Conservation (phyloP, 2,329 filamentous ascomycete genomes). For the Fusarium pseudoanthophilum region DNA sequence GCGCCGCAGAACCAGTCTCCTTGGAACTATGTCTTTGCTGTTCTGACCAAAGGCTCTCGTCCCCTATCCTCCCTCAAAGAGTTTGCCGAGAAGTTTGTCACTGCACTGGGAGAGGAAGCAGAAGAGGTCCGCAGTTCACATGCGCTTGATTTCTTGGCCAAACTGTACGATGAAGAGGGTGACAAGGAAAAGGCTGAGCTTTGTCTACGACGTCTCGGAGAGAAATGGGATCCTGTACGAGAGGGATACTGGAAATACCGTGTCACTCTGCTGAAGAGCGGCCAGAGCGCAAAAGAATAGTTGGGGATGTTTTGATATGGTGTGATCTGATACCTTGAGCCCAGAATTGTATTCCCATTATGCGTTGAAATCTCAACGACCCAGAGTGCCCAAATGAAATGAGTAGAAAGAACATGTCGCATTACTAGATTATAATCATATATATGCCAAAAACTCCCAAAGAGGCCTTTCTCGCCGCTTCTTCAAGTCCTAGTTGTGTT, state of each 20-base stretch:
- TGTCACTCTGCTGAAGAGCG: constrained; percentile 43
- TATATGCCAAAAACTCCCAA: constrained; percentile 40
- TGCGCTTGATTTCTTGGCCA: constrained; percentile 77
- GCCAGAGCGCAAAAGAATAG: constrained; percentile 13
- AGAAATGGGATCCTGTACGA: constrained; percentile 91
- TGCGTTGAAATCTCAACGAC: background rate
- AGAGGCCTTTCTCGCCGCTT: constrained; percentile 23
- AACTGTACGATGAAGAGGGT: constrained; percentile 69
- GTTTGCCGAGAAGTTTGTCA: constrained; percentile 65
- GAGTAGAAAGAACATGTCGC: constrained; percentile 33
- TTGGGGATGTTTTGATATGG: background rate
- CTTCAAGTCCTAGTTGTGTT: constrained; percentile 35
- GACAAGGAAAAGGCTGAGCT: constrained; percentile 71
- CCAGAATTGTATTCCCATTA: background rate
- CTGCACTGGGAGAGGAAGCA: constrained; percentile 55
- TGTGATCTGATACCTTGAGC: background rate
- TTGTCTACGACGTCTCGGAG: constrained; percentile 78
- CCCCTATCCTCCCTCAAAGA: constrained; percentile 56
- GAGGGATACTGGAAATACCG: constrained; percentile 89
- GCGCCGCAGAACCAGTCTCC: constrained; percentile 94
- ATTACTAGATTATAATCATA: constrained; percentile 46
- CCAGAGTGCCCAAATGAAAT: background rate
- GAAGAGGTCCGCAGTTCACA: constrained; percentile 71
- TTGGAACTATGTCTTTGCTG: constrained; percentile 91
- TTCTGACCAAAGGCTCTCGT: constrained; percentile 73